phyloP scores from a whole-genome alignment of 176 grass and related monocot species.

The Paspalum vaginatum region DNA sequence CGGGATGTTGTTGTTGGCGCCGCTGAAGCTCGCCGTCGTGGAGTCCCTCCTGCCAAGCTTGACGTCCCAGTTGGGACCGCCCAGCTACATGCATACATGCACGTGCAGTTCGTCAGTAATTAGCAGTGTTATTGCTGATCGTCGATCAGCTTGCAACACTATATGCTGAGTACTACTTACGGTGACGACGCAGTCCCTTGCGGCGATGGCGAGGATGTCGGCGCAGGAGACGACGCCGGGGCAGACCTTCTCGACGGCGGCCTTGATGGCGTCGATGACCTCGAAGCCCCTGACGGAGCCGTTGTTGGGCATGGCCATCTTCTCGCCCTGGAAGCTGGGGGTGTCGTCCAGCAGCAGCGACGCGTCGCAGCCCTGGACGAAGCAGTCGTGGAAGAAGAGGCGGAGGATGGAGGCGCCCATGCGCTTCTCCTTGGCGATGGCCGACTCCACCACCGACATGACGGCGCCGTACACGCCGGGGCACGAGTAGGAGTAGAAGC shows the following conservation, averaged over 20 bases:
- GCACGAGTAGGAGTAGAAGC: slow-evolving; percentile 70
- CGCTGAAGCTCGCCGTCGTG: slow-evolving; percentile 54
- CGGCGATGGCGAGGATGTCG: slow-evolving; percentile 76
- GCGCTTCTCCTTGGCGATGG: slow-evolving; percentile 58
- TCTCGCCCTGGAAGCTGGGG: slow-evolving; percentile 55
- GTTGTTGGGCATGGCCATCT: slow-evolving; percentile 62
- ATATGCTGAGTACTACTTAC: slow-evolving; percentile 40
- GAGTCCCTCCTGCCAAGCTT: slow-evolving; percentile 68
- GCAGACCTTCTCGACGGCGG: slow-evolving; percentile 60
- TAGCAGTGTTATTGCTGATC: no score
- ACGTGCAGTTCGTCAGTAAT: no score
- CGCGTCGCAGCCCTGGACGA: slow-evolving; percentile 88
- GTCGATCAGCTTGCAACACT: no score
- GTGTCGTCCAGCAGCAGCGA: slow-evolving; percentile 84
- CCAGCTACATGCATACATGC: slow-evolving; percentile 30
- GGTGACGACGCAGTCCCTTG: slow-evolving; percentile 57
- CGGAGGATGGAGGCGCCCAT: slow-evolving; percentile 83
- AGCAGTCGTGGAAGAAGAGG: slow-evolving; percentile 96
- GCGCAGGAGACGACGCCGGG: slow-evolving; percentile 91
- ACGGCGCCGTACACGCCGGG: slow-evolving; percentile 56
- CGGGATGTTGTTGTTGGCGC: slow-evolving; percentile 71
- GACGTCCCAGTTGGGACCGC: slow-evolving; percentile 60
- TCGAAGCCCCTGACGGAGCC: slow-evolving; percentile 74
- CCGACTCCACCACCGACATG: slow-evolving; percentile 40
- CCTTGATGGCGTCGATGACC: slow-evolving; percentile 75